Base-by-base conservation (phyloP, 2,329 filamentous ascomycete species). In the Geoglossum cookeanum region DNA sequence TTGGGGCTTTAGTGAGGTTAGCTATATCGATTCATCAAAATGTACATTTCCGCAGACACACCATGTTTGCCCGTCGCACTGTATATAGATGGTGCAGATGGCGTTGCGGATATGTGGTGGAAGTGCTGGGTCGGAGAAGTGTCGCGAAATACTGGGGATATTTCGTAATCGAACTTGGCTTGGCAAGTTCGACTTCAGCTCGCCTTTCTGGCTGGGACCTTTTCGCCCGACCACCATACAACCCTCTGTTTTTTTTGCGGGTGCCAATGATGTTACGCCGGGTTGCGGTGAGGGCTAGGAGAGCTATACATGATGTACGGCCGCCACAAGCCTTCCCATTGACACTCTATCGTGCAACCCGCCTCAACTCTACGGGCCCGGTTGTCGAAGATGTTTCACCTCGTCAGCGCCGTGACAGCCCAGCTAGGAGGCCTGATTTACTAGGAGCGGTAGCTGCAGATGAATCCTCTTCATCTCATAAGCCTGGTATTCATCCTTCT, bases 1-100 rank as follows among this genome's bases (percentile, higher is more conserved):
- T 76, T 91, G 84, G 78, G 85, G 85, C 84, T 85, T 73, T 8
- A 55, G n/a, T 22, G 11, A 15, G 15, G 32, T 33, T 32, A 13
- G 27, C 33, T 52, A 3, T 7, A 33, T 15, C 29, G 5, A 30
- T 5, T 9, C 13, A 52, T 22, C 5, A 1, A 7, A 33, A 13
- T 6, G 44, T 9, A 29, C 17, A 1, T 52, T 32, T 52, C 9
- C 13, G 17, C n/a, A 39, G 29, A 17, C 42, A 17, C 32, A 57
- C 45, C 45, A 57, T 47, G 22, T 8, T 35, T n/a, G 27, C 29
- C 27, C 13, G 22, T 29, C 47, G 27, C 22, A 13, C 15, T 53
- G 32, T 4, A 9, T 15, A 49, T 9, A 57, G 7, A 42, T 13
- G 35, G 35, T 3, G 35, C 9, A 57, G n/a, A 42, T 13, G 3